These are phyloP conservation scores for Vaccinium macrocarpon DNA, from an alignment of 148 eudicot species.

Conservation along the genomic window DNA sequence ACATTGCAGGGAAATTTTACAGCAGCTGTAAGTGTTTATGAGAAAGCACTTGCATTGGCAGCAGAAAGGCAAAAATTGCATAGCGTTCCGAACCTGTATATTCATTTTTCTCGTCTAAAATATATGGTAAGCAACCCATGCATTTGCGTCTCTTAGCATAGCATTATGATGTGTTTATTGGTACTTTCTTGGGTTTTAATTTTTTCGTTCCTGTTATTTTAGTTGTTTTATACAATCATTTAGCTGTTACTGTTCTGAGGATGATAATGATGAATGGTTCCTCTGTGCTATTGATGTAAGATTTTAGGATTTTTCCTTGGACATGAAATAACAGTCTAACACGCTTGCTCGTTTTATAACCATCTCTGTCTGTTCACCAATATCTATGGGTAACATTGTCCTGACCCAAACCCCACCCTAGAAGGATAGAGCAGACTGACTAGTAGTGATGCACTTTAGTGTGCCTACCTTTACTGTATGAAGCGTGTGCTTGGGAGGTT, in stretches of 20 bases:
- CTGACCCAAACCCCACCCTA: neutral
- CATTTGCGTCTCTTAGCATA: neutral
- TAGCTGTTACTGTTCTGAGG: neutral
- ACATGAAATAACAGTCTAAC: neutral
- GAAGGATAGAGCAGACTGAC: neutral
- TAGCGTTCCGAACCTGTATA: constrained; percentile 51
- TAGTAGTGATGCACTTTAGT: neutral
- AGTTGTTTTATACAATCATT: neutral
- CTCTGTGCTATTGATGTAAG: neutral
- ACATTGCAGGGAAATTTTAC: constrained; percentile 65
- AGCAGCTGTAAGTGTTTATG: constrained; percentile 58
- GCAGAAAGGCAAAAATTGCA: constrained; percentile 43
- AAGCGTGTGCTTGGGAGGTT: neutral
- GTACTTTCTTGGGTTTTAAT: neutral
- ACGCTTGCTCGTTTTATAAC: neutral
- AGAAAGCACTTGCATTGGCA: constrained; percentile 62
- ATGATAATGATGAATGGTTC: neutral
- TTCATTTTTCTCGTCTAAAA: constrained; percentile 62
- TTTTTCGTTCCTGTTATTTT: neutral
- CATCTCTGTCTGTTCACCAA: neutral
- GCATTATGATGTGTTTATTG: neutral
- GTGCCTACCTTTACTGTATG: neutral
- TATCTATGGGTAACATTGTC: neutral
- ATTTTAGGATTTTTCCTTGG: neutral
- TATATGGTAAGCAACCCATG: constrained; percentile 47